These are phyloP conservation scores for Murraya koenigii DNA, from an alignment of 345 rosid species.

Conservation along the genomic window DNA sequence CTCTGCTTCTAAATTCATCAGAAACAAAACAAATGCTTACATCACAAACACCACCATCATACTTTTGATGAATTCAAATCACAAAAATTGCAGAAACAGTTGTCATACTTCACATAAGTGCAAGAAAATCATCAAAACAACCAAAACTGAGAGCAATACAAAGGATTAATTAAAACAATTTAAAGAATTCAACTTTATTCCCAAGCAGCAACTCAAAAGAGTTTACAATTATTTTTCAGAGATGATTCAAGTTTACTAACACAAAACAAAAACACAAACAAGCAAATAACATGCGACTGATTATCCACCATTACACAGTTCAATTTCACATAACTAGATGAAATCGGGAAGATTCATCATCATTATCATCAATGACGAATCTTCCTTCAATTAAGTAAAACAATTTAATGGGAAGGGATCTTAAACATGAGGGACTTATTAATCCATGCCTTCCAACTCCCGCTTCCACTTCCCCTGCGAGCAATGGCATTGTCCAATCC, in stretches of 20 bases:
- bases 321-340: background rate
- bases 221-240: background rate
- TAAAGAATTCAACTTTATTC: background rate
- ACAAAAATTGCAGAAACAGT: background rate
- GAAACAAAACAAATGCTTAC: background rate
- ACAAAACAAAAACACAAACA: background rate
- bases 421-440: conserved; percentile 80
- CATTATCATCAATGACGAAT: background rate
- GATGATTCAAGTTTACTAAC: background rate
- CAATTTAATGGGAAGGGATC: conserved; percentile 56
- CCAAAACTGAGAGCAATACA: background rate
- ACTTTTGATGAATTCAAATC: background rate
- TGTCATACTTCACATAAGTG: background rate
- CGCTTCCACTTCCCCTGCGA: conserved; percentile 43
- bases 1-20: background rate
- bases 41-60: background rate
- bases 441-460: conserved; percentile 89
- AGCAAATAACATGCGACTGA: background rate
- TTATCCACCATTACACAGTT: background rate
- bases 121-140: background rate
- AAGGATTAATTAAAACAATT: background rate
- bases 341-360: background rate
- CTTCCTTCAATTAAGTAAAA: background rate
- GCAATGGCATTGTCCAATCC: conserved; percentile 32
- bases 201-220: background rate